Conservation (phyloP, 2,329 filamentous ascomycete species). For the Metarhizium robertsii region DNA sequence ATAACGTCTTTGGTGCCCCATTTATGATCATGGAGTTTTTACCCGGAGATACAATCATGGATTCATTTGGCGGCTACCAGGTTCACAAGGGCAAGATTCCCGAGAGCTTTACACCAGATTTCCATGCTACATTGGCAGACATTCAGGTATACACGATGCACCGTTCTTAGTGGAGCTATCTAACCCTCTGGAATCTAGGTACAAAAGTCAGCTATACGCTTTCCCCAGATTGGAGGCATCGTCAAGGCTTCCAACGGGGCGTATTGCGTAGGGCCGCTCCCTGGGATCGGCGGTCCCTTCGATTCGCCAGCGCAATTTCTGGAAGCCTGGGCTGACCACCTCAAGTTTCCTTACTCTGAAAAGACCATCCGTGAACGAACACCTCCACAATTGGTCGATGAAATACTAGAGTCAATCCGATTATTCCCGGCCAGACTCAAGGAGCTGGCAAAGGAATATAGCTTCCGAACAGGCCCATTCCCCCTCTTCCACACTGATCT, state of each 20-base stretch:
- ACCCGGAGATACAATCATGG: slow-evolving; percentile 18
- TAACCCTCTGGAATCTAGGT: slow-evolving; percentile 2
- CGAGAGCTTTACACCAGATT: neutral
- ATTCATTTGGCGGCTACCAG: slow-evolving; percentile 12
- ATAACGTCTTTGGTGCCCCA: slow-evolving; percentile 15
- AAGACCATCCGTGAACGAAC: neutral
- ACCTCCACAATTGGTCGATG: neutral
- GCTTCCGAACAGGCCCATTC: neutral
- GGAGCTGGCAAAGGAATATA: neutral
- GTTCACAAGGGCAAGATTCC: slow-evolving; percentile 12
- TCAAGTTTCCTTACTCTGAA: slow-evolving; percentile 6
- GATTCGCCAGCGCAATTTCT: slow-evolving; percentile 12
- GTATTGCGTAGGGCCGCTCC: slow-evolving; percentile 11
- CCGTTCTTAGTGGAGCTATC: neutral
- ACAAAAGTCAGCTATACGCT: slow-evolving; percentile 10
- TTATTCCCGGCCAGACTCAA: neutral
- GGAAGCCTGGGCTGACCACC: slow-evolving; percentile 11
- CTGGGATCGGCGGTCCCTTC: slow-evolving; percentile 13
- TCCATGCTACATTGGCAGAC: slow-evolving; percentile 4
- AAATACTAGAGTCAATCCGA: neutral
- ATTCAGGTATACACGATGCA: neutral
- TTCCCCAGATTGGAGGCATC: slow-evolving; percentile 13
- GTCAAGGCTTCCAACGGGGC: slow-evolving; percentile 4
- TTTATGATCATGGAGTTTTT: slow-evolving; percentile 22
- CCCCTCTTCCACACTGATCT: neutral